Base-by-base conservation (phyloP, 139 green algal species). In the Chlorella sorokiniana region DNA sequence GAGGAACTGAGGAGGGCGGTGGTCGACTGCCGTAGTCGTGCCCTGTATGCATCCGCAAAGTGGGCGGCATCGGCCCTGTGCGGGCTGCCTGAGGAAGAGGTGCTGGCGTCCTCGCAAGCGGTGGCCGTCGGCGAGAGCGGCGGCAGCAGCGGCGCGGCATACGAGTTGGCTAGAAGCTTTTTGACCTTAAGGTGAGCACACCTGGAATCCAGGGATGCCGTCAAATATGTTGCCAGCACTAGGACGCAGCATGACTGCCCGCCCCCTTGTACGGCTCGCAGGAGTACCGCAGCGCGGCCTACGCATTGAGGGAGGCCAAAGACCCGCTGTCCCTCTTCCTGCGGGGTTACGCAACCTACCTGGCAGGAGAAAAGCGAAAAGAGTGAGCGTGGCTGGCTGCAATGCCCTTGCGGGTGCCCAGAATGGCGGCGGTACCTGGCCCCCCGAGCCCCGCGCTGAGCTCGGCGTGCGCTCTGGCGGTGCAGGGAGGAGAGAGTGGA, bases 361-460 rank as follows among this genome's bases (percentile, higher is more conserved):
- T 98, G 31, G 93, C 93, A 29, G 95, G 95, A 11, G 95, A 98
- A 85, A 95, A 95, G 86, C 86, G 89, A 0, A 93, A 90, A 83
- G 89, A 98, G 93, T 90, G 71, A 70, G 86, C 89, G 37, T 18
- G 37, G 37, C 29, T 44, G 25, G 0, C 29, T 6, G 31, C 23
- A 22, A 25, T n/a, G n/a, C n/a, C n/a, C n/a, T n/a, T n/a, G n/a
- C n/a, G n/a, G n/a, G n/a, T n/a, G n/a, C n/a, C n/a, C n/a, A n/a
- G n/a, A n/a, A n/a, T n/a, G n/a, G 25, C 16, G 67, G 14, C 20
- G 67, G 0, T 72, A 10, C 64, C 18, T 48, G 20, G n/a, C 62
- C 14, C 37, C 37, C 65, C 31, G 37, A 18, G 8, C 62, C 35
- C 3, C 11, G 61, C 61, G n/a, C 29, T 38, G n/a, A 16, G 9